phyloP scores from a whole-genome alignment of 23 red algal genomes.

The Rhodosorus marinus region DNA sequence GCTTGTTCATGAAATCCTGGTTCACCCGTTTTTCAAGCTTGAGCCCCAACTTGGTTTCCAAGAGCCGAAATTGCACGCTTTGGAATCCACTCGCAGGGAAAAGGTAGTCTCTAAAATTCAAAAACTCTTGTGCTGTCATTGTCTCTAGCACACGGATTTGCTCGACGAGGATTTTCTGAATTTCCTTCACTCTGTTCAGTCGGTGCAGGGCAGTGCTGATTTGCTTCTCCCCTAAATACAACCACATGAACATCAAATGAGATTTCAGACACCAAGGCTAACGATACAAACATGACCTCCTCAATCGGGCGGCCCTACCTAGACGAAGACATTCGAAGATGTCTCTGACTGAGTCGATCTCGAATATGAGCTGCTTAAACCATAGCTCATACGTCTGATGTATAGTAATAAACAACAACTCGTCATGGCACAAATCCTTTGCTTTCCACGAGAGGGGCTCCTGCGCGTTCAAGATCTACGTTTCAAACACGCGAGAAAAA shows the following conservation, averaged over 20 bases:
- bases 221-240: slow-evolving; percentile 62
- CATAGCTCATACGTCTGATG: slow-evolving; percentile 99
- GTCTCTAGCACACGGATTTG: slow-evolving; percentile 91
- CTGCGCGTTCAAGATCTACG: too few relatives aligned
- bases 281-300: too few relatives aligned
- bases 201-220: slow-evolving; percentile 82
- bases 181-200: slow-evolving; percentile 65
- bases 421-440: slow-evolving; percentile 66
- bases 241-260: slow-evolving; percentile 31
- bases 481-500: too few relatives aligned
- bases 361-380: slow-evolving; percentile 96
- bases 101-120: slow-evolving; percentile 91
- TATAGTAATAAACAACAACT: slow-evolving; percentile 96
- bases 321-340: slow-evolving; percentile 13
- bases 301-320: not conserved
- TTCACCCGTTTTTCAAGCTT: slow-evolving; percentile 45
- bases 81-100: slow-evolving; percentile 98
- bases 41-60: slow-evolving; percentile 89
- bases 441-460: slow-evolving; percentile 36
- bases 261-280: too few relatives aligned
- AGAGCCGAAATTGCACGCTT: slow-evolving; percentile 66
- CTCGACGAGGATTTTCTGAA: slow-evolving; percentile 76
- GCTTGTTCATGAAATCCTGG: slow-evolving; percentile 39
- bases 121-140: slow-evolving; percentile 95
- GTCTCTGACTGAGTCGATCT: slow-evolving; percentile 75